Conservation (phyloP, 129 eudicot genomes). For the Solidago caesia region DNA sequence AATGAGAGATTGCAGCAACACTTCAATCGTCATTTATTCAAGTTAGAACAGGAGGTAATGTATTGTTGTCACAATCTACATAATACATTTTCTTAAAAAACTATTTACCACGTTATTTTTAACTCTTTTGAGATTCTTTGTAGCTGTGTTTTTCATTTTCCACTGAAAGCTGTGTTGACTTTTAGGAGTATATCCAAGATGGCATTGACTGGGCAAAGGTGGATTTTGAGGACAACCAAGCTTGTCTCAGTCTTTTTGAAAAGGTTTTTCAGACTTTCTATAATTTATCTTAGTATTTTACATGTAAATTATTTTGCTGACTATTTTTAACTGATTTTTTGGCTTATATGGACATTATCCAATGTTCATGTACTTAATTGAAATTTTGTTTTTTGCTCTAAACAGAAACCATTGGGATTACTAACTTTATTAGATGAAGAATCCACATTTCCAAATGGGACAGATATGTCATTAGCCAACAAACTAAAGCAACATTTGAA, state of each 20-base stretch:
- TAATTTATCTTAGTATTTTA: not conserved
- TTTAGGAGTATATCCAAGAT: constrained; percentile 92
- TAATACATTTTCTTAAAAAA: not conserved
- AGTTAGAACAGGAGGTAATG: constrained; percentile 83
- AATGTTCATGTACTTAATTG: not conserved
- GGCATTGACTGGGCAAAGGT: constrained; percentile 93
- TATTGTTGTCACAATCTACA: constrained; percentile 20
- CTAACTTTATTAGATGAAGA: constrained; percentile 78
- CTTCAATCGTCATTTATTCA: constrained; percentile 80
- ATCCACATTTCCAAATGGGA: constrained; percentile 83
- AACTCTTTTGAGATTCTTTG: not conserved
- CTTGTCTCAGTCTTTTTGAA: constrained; percentile 79
- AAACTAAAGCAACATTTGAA: constrained; percentile 76
- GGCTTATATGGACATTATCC: constrained; percentile 6
- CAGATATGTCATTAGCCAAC: constrained; percentile 74
- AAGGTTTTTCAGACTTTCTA: constrained; percentile 42
- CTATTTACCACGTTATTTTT: not conserved
- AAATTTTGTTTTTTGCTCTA: constrained; percentile 1
- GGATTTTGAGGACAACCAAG: constrained; percentile 94
- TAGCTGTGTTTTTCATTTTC: not conserved
- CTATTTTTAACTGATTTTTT: constrained; percentile 4
- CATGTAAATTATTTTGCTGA: not conserved
- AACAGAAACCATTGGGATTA: constrained; percentile 91
- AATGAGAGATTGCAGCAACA: constrained; percentile 94
- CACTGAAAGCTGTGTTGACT: constrained; percentile 14